Conservation (phyloP, 2,329 filamentous ascomycete genomes). For the Colletotrichum australisinense region DNA sequence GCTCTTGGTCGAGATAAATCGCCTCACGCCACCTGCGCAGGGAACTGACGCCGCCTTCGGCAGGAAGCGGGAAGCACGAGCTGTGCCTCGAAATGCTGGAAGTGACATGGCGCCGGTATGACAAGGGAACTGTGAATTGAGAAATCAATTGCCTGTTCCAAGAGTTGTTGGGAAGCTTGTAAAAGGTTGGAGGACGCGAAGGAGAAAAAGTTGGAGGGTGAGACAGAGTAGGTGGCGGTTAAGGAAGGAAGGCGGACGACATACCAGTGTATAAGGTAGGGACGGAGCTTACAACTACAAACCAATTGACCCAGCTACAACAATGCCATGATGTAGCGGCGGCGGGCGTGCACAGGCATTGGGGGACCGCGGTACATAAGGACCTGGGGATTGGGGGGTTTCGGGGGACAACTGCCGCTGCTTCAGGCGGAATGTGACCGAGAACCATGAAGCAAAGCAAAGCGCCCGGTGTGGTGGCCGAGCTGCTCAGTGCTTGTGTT, state of each 20-base stretch:
- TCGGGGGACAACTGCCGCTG: neutral
- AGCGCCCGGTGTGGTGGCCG: constrained; percentile 3
- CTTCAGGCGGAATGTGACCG: constrained; percentile 22
- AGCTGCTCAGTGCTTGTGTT: neutral
- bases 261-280: neutral
- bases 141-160: neutral
- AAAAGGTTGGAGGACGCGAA: neutral
- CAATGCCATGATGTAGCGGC: constrained; percentile 10
- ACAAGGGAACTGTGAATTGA: neutral
- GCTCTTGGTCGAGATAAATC: constrained; percentile 58
- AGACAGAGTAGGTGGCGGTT: neutral
- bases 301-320: constrained; percentile 17
- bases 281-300: constrained; percentile 11
- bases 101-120: constrained; percentile 56
- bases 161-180: neutral
- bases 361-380: constrained; percentile 28
- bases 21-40: constrained; percentile 41
- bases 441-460: neutral
- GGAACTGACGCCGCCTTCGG: constrained; percentile 41
- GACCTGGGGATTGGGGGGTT: constrained; percentile 18
- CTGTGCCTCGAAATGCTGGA: constrained; percentile 59
- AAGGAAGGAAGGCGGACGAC: neutral
- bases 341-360: neutral
- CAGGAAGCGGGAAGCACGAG: constrained; percentile 58
- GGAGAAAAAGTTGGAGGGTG: neutral